Base-by-base conservation (phyloP, 139 green algal genomes). In the Pseudopediastrum boryanum region DNA sequence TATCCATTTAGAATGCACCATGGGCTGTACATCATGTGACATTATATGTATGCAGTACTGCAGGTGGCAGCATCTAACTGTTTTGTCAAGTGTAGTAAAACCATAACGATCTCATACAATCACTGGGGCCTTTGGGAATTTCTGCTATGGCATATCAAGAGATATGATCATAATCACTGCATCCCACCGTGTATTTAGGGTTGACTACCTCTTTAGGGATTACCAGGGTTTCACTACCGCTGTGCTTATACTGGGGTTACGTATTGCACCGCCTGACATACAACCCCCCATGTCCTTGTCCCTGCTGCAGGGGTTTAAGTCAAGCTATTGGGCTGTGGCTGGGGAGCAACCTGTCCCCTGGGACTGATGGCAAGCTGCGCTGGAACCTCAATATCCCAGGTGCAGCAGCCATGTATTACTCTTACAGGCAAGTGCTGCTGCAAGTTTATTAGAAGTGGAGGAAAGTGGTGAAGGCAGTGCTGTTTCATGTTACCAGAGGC, bases 281-380 rank as follows among this genome's bases (percentile, higher is more conserved):
- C 1, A 10, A 33, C 33, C n/a, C n/a, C 10, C 41, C 36, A 19
- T 61, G 36, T 21, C 43, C 16, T 38, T 3, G 25, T 42, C 1
- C 16, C 9, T 16, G 70, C 46, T 38, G 29, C 70, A 31, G 35
- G 58, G 82, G 21, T 43, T 80, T 51, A 33, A 43, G 21, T 43
- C 52, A 81, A 58, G 80, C 79, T 9, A 48, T 98, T 36, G 84
- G 83, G 36, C 89, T 91, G 70, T 97, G 93, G 93, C 84, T 97
- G 67, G 94, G 84, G 39, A 93, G 78, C 72, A 97, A 88, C 67
- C 68, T 98, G 54, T 33, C 58, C 7, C 74, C 73, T 12, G 69
- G 82, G 27, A 71, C 46, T 21, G 48, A 13, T 7, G 8, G 33
- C 5, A 70, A 58, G 50, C 64, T 93, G 12, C 67, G 69, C 25